Percentiles rank a stretch among this genome's conserved stretches.
Conservation (phyloP, 202 grass and related monocot genomes). For the Zoysia matrella region DNA sequence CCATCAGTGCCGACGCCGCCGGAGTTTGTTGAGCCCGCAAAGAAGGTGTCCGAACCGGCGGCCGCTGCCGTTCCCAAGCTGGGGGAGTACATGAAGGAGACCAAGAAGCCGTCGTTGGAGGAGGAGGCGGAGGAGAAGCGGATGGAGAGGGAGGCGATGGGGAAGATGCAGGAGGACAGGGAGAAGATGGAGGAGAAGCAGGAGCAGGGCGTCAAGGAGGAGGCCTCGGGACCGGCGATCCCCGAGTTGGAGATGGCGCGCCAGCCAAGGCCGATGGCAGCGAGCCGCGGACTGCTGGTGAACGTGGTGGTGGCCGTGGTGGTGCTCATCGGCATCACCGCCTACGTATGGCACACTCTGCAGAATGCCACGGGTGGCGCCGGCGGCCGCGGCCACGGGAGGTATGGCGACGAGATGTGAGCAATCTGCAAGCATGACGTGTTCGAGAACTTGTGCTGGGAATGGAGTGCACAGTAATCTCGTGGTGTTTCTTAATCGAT, state of each 20-base stretch:
- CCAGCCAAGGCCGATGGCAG: background rate
- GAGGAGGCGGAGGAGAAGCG: conserved; percentile 37
- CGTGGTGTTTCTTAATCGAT: no score
- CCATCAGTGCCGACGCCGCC: conserved; percentile 30
- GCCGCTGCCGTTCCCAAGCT: background rate
- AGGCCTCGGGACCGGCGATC: background rate
- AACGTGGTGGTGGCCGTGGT: conserved; percentile 61
- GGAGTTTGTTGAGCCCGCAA: background rate
- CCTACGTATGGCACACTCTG: background rate
- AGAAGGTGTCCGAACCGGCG: background rate
- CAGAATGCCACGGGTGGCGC: conserved; percentile 30
- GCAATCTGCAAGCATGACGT: background rate
- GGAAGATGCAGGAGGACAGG: conserved; percentile 49
- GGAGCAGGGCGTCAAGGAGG: background rate
- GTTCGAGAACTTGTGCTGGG: background rate
- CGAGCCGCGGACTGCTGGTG: conserved; percentile 36
- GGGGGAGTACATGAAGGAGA: conserved; percentile 20
- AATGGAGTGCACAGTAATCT: background rate
- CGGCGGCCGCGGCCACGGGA: conserved; percentile 4
- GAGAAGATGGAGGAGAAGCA: conserved; percentile 32
- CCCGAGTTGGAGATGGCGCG: background rate
- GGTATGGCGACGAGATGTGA: conserved; percentile 56
- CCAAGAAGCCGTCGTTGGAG: conserved; percentile 14
- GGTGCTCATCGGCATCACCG: conserved; percentile 55
- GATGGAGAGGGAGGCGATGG: conserved; percentile 36